Evolutionary conservation across 768 basidiomycete genomes (phyloP).

Genomic region (Pleurotus cornucopiae): DNA sequence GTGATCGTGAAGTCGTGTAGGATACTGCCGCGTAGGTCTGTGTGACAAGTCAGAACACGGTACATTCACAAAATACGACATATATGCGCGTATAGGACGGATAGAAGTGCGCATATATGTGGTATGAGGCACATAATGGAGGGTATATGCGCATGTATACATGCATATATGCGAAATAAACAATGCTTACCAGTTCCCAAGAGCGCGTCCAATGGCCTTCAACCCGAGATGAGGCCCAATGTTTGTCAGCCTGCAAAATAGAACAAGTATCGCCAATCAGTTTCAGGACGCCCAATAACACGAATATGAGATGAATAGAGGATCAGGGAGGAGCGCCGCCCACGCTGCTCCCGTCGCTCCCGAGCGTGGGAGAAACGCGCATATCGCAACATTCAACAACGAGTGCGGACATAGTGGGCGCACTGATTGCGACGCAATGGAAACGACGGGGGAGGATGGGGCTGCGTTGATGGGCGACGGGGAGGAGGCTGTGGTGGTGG

Average conservation of each 20-base stretch:
- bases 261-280: neutral
- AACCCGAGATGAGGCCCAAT: neutral
- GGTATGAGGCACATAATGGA: neutral
- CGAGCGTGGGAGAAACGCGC: neutral
- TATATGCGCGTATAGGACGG: no score
- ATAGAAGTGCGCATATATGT: neutral
- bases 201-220: neutral
- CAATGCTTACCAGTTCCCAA: neutral
- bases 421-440: no score
- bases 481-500: constrained; percentile 1
- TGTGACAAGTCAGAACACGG: constrained; percentile 5
- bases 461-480: neutral
- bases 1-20: constrained; percentile 3
- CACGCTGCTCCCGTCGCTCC: neutral
- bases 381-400: neutral
- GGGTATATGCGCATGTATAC: neutral
- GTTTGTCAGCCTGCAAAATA: neutral
- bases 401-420: neutral
- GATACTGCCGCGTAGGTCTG: neutral
- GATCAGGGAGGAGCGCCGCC: neutral
- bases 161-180: neutral
- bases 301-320: neutral
- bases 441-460: neutral
- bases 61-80: no score
- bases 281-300: neutral